Evolutionary conservation across 139 green algal species (phyloP).

Genomic region (Mesotaenium endlicherianum): DNA sequence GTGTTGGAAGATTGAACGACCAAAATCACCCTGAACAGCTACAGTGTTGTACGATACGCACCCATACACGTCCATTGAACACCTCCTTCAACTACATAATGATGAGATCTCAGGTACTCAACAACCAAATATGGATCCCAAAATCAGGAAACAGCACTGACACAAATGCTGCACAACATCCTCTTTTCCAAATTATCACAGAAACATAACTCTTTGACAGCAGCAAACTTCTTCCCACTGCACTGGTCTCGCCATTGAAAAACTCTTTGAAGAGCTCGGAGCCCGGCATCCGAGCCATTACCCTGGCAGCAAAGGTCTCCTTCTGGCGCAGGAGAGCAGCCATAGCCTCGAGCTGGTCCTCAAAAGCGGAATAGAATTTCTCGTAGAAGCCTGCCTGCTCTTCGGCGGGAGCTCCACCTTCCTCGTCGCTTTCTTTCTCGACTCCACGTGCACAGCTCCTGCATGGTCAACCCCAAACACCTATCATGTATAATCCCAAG

Average conservation of each 20-base stretch:
- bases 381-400: slow-evolving; percentile 3
- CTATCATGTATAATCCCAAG: not conserved
- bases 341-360: slow-evolving; percentile 7
- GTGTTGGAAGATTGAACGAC: too few relatives aligned
- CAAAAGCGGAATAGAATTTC: slow-evolving; percentile 11
- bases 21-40: too few relatives aligned
- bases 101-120: too few relatives aligned
- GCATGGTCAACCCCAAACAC: not conserved
- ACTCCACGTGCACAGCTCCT: not conserved
- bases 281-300: not conserved
- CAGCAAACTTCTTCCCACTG: too few relatives aligned
- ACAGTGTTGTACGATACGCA: too few relatives aligned
- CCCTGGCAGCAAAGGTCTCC: slow-evolving; percentile 4
- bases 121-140: too few relatives aligned
- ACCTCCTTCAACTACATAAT: too few relatives aligned
- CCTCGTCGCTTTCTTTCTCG: not conserved
- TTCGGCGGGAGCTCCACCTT: not conserved
- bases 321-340: not conserved
- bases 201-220: not conserved
- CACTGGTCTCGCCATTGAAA: too few relatives aligned
- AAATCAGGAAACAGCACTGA: too few relatives aligned
- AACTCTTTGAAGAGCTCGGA: not conserved
- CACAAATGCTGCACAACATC: too few relatives aligned
- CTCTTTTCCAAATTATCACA: too few relatives aligned
- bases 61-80: too few relatives aligned